These are phyloP conservation scores for Deuterostichococcus epilithicus DNA, from an alignment of 139 green algal species.

Conservation along the genomic window DNA sequence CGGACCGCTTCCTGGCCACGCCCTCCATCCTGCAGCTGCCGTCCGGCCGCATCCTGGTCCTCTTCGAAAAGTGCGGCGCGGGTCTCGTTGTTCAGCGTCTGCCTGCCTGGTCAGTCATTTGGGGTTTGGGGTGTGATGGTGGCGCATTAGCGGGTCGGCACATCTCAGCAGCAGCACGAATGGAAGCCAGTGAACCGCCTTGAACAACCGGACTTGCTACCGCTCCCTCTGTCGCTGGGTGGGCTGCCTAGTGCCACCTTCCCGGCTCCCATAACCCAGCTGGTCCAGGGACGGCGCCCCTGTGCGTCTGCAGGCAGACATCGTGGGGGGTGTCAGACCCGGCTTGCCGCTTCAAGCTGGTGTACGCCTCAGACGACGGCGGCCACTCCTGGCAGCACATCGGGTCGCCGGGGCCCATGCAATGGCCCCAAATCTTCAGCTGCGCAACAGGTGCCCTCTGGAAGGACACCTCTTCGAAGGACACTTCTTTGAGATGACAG, in stretches of 20 bases:
- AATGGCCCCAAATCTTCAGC: slow-evolving; percentile 15
- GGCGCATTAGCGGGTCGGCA: too few species aligned
- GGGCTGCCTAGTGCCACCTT: too few species aligned
- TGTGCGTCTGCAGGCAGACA: background rate
- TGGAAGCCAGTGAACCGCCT: too few species aligned
- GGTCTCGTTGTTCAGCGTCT: background rate
- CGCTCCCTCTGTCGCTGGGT: too few species aligned
- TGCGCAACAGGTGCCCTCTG: background rate
- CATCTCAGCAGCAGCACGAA: too few species aligned
- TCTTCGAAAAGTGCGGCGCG: slow-evolving; percentile 13
- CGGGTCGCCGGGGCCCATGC: slow-evolving; percentile 14
- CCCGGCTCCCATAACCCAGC: too few species aligned
- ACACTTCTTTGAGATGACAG: background rate
- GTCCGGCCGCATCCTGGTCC: slow-evolving; percentile 10
- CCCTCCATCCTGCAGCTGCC: slow-evolving; percentile 18
- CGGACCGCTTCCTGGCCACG: slow-evolving; percentile 14
- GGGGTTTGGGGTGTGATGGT: too few species aligned
- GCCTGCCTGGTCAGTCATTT: too few species aligned
- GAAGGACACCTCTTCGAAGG: background rate
- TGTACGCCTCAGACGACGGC: slow-evolving; percentile 19
- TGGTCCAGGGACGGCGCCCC: too few species aligned
- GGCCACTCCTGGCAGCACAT: slow-evolving; percentile 15
- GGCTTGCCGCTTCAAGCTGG: slow-evolving; percentile 8
- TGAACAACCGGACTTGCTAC: too few species aligned
- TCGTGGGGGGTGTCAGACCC: background rate